Evolutionary conservation across 1,139 yeast genomes (phyloP), one percentile per base, ranked within the genome.

Genomic region (Scheffersomyces cryptocercus): DNA sequence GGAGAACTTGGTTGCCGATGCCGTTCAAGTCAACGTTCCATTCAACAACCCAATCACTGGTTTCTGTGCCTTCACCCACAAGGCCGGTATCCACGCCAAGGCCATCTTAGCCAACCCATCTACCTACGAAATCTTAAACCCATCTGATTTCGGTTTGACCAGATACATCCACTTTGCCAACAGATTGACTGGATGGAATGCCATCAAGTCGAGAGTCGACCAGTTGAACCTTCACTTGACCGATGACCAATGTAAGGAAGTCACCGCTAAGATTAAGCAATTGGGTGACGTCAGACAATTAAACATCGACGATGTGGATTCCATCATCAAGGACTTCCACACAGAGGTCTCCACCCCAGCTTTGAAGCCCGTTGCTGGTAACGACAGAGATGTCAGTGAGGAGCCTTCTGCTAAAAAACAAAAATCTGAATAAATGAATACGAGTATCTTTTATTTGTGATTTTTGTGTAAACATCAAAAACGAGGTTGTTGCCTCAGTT

Each of bases 11-110:
- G 81, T 79, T 44, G 83, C 83, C 14, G 82, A 78, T 47, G 77
- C 80, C 15, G 83, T 79, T 38, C 79, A 73, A 58, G 83, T 79
- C 44, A 79, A 78, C 53, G 70, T 79, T 49, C 84, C 84, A 10
- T 79, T 79, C 65, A 79, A 79, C 63, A 79, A 79, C 60, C 84
- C 84, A 43, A 77, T 79, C 54, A 79, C 84, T 36, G 84, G 84
- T 1, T 79, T 79, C 68, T 79, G 84, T 68, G 83, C 84, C 30
- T 79, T 79, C 61, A 79, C 84, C 39, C 84, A 79, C 58, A 79
- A 79, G 63, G 84, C 84, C 30, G 84, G 84, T 55, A 77, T 79
- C 54, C 84, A 79, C 56, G 83, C 84, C 44, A 77, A 79, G 61
- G 83, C 83, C 38, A 79, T 79, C 39, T 70, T 79, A 53, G 83